Evolutionary conservation across 73 alveolate species (phyloP), one percentile per base, ranked within the genome.

Genomic region (Paramecium sexaurelia): DNA sequence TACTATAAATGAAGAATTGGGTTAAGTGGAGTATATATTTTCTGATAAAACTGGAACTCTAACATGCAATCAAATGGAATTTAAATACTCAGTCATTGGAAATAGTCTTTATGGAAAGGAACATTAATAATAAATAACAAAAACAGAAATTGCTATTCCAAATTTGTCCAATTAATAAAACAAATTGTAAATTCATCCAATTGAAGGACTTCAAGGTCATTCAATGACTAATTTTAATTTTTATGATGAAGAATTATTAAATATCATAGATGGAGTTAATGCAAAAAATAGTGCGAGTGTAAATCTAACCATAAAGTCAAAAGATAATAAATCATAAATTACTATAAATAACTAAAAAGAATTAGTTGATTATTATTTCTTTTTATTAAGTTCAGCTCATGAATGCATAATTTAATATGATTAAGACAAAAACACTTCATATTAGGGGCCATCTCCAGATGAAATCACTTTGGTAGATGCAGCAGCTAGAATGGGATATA

Each of bases 381-480:
- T 94, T 61, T 85, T 93, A 55, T 84, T 96, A 11, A 37, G 96
- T 26, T 39, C 93, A 15, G 94, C 97, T 33, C 99, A 96, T 93
- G 98, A 95, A 66, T 95, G 98, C 73, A 92, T 95, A 9, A 95
- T 96, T 7, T 95, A 96, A 82, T 37, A 37, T 40, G 96, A 78
- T 87, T 10, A 84, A 69, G 88, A 96, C 82, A 68, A 96, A 92
- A 40, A 95, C 55, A 19, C 92, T 47, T 66, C 40, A 8, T 19
- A 78, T 78, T 40, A 91, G 47, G 99, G 99, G 7, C 98, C 98
- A 20, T 93, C 97, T 29, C 99, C 99, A 35, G 99, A 96, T 91
- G 99, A 96, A 84, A 95, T 96, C 2, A 92, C 99, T 45, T 94
- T 98, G 19, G 99, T 98, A 22, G 99, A 97, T 85, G 94, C 99